These are phyloP conservation scores for Hemileccinum impolitum DNA, from an alignment of 768 basidiomycete genomes.

Conservation along the genomic window DNA sequence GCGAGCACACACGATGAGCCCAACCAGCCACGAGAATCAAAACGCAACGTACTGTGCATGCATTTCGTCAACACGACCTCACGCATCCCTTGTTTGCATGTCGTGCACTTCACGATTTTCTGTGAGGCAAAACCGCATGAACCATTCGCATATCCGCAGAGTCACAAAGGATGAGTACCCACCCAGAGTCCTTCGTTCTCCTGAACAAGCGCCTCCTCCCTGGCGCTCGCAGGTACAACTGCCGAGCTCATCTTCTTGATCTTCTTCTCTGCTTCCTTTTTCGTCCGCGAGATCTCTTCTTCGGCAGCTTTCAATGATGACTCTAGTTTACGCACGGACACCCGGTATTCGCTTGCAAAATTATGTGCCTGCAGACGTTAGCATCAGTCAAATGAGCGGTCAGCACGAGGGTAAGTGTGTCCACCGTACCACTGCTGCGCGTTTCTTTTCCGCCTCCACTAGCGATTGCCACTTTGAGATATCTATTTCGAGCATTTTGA, in stretches of 20 bases:
- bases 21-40: not conserved
- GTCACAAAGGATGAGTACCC: conserved; percentile 10
- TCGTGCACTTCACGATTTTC: conserved; percentile 86
- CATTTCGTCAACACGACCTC: conserved; percentile 83
- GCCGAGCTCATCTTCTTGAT: conserved; percentile 40
- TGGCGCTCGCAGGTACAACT: conserved; percentile 27
- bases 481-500: conserved; percentile 32
- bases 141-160: not conserved
- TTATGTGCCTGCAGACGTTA: conserved; percentile 23
- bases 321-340: conserved; percentile 22
- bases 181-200: conserved; percentile 64
- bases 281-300: conserved; percentile 46
- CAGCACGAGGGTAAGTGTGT: not conserved
- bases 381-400: not conserved
- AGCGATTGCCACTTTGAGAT: conserved; percentile 31
- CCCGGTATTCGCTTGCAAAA: conserved; percentile 31
- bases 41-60: conserved; percentile 73
- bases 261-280: conserved; percentile 53
- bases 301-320: conserved; percentile 28
- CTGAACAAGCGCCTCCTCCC: conserved; percentile 37
- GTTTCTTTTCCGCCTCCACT: conserved; percentile 39
- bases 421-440: conserved; percentile 37
- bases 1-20: not conserved
- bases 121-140: not conserved
- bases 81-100: conserved; percentile 76